Conservation (phyloP, 1,284 basidiomycete species). For the Ganoderma meredithae region DNA sequence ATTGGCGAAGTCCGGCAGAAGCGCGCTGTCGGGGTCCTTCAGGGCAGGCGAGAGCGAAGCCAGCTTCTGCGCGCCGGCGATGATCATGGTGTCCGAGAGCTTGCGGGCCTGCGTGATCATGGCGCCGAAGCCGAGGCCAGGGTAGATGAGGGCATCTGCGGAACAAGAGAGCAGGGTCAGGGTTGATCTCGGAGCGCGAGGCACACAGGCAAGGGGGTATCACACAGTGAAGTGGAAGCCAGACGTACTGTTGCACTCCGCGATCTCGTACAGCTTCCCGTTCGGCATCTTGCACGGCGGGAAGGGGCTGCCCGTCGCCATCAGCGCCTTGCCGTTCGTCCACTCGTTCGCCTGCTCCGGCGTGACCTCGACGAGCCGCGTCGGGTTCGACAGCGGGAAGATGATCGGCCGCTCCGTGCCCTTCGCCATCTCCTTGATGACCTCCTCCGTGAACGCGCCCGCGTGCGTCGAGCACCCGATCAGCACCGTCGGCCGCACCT, state of each 20-base stretch:
- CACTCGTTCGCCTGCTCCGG: slow-evolving; percentile 78
- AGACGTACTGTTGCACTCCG: slow-evolving; percentile 72
- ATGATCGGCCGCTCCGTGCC: slow-evolving; percentile 79
- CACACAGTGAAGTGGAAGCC: no score
- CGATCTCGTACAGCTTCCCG: slow-evolving; percentile 68
- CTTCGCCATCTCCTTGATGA: slow-evolving; percentile 74
- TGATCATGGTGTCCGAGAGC: slow-evolving; percentile 79
- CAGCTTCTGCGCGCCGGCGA: slow-evolving; percentile 74
- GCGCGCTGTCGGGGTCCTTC: slow-evolving; percentile 62
- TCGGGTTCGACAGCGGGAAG: slow-evolving; percentile 85
- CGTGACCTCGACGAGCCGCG: slow-evolving; percentile 76
- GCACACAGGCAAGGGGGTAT: not conserved
- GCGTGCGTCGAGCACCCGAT: slow-evolving; percentile 84
- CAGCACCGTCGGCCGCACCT: slow-evolving; percentile 73
- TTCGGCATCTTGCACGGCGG: slow-evolving; percentile 70
- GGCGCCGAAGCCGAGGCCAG: slow-evolving; percentile 79
- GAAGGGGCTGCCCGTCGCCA: slow-evolving; percentile 87
- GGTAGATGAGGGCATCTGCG: slow-evolving; percentile 78
- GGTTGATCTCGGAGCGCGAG: no score
- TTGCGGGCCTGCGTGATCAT: slow-evolving; percentile 68
- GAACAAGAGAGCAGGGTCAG: not conserved
- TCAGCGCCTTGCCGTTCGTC: slow-evolving; percentile 78
- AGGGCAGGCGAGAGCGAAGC: slow-evolving; percentile 79
- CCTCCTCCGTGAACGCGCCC: slow-evolving; percentile 85
- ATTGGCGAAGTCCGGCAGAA: slow-evolving; percentile 75